Evolutionary conservation across 495 filamentous ascomycete species (phyloP), one percentile per base, ranked within the genome.

Genomic region (Aspergillus egyptiacus): DNA sequence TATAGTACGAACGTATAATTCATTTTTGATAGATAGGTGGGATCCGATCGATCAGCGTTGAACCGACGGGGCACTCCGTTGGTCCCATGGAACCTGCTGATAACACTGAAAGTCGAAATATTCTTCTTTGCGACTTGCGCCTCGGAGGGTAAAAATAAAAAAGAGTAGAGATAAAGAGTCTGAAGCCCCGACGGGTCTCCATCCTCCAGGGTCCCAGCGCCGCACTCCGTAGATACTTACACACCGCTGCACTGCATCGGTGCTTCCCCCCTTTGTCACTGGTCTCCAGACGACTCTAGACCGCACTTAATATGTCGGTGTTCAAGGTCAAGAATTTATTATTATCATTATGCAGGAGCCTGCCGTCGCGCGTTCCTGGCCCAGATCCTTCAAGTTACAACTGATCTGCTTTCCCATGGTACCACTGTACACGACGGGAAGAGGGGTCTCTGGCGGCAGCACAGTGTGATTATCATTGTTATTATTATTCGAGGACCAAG

Each of bases 31-130:
- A 44, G 28, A 44, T 50, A 50, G 38, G 47, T 42, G 32, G 47
- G 39, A 50, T 50, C 47, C 28, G 47, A 50, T 50, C 47, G 47
- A 50, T 42, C 38, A 33, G 41, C 41, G 41, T 27, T 43, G 15
- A 34, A 41, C 46, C 17, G n/a, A 28, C 47, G 47, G 47, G 47
- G 31, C 47, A 50, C 30, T 41, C 37, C 47, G 47, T 32, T 15
- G 9, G 3, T 33, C 18, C 28, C 41, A 30, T 31, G 44, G 34
- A 48, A 40, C 46, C n/a, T 40, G 19, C 18, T 48, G 24, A 22
- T 24, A 30, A 17, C 30, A n/a, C n/a, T n/a, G n/a, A n/a, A n/a
- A n/a, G n/a, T 30, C 23, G 19, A 43, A 31, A 43, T 41, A 17
- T 13, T 40, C 20, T 14, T 8, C 22, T n/a, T n/a, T n/a, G n/a